Evolutionary conservation across 2,329 filamentous ascomycete species (phyloP).

Genomic region (Xylariaceae sp.): DNA sequence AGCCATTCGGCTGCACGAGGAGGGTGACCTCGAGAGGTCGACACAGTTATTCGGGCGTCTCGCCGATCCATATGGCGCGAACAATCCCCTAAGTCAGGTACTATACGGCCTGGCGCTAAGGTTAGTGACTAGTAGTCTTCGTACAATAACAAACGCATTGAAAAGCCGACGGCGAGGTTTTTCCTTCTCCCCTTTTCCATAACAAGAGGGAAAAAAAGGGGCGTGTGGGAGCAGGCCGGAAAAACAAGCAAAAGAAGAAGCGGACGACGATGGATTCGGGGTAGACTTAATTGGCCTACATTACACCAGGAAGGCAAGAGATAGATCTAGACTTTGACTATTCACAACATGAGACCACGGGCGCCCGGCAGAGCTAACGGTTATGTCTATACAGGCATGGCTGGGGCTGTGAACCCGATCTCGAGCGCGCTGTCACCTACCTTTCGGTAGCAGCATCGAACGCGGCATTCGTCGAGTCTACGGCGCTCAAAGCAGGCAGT

Average conservation of each 20-base stretch:
- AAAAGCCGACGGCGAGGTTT: neutral
- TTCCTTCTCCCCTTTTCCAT: neutral
- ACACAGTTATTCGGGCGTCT: slow-evolving; percentile 81
- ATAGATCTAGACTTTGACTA: neutral
- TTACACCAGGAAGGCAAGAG: neutral
- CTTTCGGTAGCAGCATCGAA: slow-evolving; percentile 87
- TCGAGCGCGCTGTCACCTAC: slow-evolving; percentile 71
- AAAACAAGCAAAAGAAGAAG: neutral
- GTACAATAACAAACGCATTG: slow-evolving; percentile 2
- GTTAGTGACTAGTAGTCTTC: slow-evolving; percentile 44
- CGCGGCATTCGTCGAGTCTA: slow-evolving; percentile 78
- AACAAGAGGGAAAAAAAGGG: neutral
- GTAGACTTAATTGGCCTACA: neutral
- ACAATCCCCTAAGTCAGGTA: slow-evolving; percentile 93
- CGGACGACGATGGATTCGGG: neutral
- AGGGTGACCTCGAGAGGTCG: slow-evolving; percentile 70
- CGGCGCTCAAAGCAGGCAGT: slow-evolving; percentile 80
- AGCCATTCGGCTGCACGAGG: slow-evolving; percentile 91
- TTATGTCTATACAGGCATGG: slow-evolving; percentile 62
- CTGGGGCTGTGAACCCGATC: slow-evolving; percentile 79
- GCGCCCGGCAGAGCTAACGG: slow-evolving; percentile 24
- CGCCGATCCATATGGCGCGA: slow-evolving; percentile 77
- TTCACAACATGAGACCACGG: neutral
- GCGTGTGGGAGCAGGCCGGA: neutral
- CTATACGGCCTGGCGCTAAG: slow-evolving; percentile 88